phyloP scores from a whole-genome alignment of 306 rosid genomes.

The Delonix regia region DNA sequence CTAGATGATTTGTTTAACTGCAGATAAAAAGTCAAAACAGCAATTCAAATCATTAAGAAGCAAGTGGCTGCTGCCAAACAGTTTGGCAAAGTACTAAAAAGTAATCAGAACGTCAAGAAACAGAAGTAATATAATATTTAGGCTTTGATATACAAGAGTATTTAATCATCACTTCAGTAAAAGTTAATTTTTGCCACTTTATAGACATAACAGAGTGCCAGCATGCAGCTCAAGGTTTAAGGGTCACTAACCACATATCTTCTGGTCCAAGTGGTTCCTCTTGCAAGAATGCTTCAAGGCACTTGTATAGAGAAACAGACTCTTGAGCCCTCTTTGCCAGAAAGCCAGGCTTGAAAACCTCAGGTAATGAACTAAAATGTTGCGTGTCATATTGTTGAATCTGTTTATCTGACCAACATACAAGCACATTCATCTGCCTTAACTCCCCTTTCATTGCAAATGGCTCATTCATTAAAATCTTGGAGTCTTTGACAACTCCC shows the following conservation, averaged over 20 bases:
- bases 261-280: conserved; percentile 99
- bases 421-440: conserved; percentile 66
- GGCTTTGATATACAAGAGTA: not conserved
- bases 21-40: conserved; percentile 19
- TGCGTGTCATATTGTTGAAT: conserved; percentile 58
- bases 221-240: conserved; percentile 27
- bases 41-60: conserved; percentile 19
- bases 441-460: conserved; percentile 48
- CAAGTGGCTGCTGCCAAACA: conserved; percentile 16
- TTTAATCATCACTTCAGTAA: conserved; percentile 21
- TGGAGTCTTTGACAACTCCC: conserved; percentile 59
- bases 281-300: conserved; percentile 97
- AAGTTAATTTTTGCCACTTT: conserved; percentile 9
- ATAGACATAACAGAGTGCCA: conserved; percentile 21
- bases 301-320: conserved; percentile 81
- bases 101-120: conserved; percentile 21
- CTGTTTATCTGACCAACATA: conserved; percentile 79
- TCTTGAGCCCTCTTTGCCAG: conserved; percentile 77
- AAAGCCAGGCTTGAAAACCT: conserved; percentile 84
- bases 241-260: conserved; percentile 92
- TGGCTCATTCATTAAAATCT: conserved; percentile 62
- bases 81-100: conserved; percentile 13
- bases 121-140: not conserved
- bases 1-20: not conserved
- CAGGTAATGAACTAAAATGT: conserved; percentile 72